phyloP scores from a whole-genome alignment of 768 basidiomycete species.

The Hortiboletus campestris region DNA sequence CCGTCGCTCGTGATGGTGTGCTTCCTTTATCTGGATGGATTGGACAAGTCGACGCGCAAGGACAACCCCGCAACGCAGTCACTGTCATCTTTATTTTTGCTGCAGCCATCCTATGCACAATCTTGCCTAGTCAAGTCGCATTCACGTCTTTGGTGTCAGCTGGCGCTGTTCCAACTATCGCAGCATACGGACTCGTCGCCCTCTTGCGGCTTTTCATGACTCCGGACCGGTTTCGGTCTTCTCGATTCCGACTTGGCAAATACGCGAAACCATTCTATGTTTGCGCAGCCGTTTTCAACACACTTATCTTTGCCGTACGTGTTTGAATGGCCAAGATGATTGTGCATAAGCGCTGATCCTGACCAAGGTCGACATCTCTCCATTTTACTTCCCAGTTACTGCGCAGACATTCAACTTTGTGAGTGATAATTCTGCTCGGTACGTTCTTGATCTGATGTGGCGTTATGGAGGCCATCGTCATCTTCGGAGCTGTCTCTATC shows the following conservation, averaged over 20 bases:
- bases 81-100: slow-evolving; percentile 85
- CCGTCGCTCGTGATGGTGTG: slow-evolving; percentile 92
- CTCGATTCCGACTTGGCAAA: slow-evolving; percentile 70
- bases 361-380: slow-evolving; percentile 73
- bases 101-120: slow-evolving; percentile 75
- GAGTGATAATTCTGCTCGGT: slow-evolving; percentile 29
- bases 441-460: slow-evolving; percentile 10
- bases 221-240: slow-evolving; percentile 67
- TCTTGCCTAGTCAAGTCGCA: slow-evolving; percentile 86
- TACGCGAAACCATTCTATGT: slow-evolving; percentile 69
- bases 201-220: slow-evolving; percentile 76
- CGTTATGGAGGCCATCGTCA: slow-evolving; percentile 61
- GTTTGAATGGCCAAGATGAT: neutral
- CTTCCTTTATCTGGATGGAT: slow-evolving; percentile 85
- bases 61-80: slow-evolving; percentile 82
- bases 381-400: slow-evolving; percentile 83
- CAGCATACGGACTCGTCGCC: slow-evolving; percentile 83
- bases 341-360: neutral
- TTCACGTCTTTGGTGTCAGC: slow-evolving; percentile 91
- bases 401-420: slow-evolving; percentile 84
- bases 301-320: slow-evolving; percentile 68
- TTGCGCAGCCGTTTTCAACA: slow-evolving; percentile 68
- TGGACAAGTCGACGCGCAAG: slow-evolving; percentile 61
- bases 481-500: slow-evolving; percentile 75
- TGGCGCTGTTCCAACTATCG: slow-evolving; percentile 82